Base-by-base conservation (phyloP, 331 rosid species). In the Prunus yedoensis region DNA sequence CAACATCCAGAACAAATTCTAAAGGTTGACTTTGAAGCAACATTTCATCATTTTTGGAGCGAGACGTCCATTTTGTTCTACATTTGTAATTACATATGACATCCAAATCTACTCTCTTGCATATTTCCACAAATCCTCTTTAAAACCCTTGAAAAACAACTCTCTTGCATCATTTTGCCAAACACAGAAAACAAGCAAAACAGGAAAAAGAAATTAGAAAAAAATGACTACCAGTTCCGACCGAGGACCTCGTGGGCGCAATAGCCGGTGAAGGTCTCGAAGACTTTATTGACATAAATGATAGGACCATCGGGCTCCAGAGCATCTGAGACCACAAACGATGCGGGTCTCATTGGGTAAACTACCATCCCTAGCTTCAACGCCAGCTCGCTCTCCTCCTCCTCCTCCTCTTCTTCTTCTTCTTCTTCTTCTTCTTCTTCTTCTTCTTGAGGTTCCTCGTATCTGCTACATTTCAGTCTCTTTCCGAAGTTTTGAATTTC, bases 191-290 rank as follows among this genome's bases (percentile, higher is more conserved):
- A 17, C 1, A 5, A 21, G 25, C 13, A 53, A 71, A 73, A 0
- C 5, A 15, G 38, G 46, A 2, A 46, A 43, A 17, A 47, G 6
- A 16, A 16, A 23, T 6, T n/a, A 66, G 50, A 3, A 32, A 28
- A 27, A 81, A 76, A 65, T 56, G n/a, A 18, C 73, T 49, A 95
- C 99, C 99, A 95, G 83, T 92, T 95, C 1, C 88, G 89, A 84
- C 99, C 99, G 27, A 95, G 92, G 52, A 92, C 89, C 84, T 95
- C 99, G 62, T 95, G 89, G 23, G 98, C 98, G 27, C 96, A 92
- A 47, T 92, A 95, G 0, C 99, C 99, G 4, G 98, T 95, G 85
- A 78, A 87, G 75, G 79, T 77, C 91, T 95, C 98, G 57, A 95
- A 95, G 69, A 95, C 94, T 56, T 92, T 92, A 86, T 95, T 95